Base-by-base conservation (phyloP, 139 green algal genomes). In the Coelastrella sp. region DNA sequence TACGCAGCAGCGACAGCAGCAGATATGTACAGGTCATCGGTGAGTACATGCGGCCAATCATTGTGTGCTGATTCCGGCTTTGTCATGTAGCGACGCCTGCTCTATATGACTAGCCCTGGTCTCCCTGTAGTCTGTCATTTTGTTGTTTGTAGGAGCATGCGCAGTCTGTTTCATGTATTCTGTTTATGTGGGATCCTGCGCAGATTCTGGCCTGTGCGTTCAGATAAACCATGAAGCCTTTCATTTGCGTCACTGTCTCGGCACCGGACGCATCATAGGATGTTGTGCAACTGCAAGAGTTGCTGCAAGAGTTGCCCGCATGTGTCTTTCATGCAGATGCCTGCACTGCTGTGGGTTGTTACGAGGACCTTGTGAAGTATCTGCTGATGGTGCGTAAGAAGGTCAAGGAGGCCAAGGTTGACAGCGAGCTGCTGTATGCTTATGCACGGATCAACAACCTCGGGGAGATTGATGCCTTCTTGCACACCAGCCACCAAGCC, bases 351-450 rank as follows among this genome's bases (percentile, higher is more conserved):
- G 47, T 20, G 3, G 65, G 88, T 80, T 86, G 88, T 32, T 99
- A 98, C 90, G 96, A 95, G 16, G 97, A 99, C 71, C 94, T 99
- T 71, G 97, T 99, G 64, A 98, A 98, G 94, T 99, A 98, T 93
- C 95, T 99, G 94, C 95, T 98, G 23, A 99, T 99, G 98, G 98
- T 87, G 54, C 85, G 85, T 68, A 90, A 90, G 74, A 90, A 90
- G 86, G 60, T 90, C 90, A 96, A 96, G 94, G 94, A 95, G 65
- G 86, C 95, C 64, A 95, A 97, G 92, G 97, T 99, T 80, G 98
- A 99, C 95, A 98, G 95, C 2, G 98, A 99, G 96, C 96, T 99
- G 58, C 95, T 98, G 64, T 99, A 99, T 84, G 96, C 98, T 4
- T 99, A 99, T 87, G 98, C 98, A 47, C 95, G 96, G 85, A 99